Evolutionary conservation across 2,329 filamentous ascomycete genomes (phyloP).

Genomic region (Aspergillus fijiensis): DNA sequence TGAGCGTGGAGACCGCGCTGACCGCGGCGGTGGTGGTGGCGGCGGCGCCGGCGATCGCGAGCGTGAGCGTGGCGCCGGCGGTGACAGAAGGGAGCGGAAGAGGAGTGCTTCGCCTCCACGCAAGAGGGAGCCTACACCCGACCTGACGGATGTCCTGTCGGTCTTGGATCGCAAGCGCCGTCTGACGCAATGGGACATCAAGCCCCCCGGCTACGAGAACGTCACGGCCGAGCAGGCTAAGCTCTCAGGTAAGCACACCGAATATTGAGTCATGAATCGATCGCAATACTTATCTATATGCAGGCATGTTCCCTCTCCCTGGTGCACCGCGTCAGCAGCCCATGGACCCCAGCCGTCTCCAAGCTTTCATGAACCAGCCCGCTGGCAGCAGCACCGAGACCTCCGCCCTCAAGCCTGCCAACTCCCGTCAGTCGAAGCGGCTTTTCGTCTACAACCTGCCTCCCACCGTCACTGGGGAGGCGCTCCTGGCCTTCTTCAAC

Average conservation of each 20-base stretch:
- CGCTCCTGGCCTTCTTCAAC: constrained; percentile 84
- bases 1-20: constrained; percentile 42
- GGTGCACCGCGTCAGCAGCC: constrained; percentile 92
- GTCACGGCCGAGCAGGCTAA: constrained; percentile 98
- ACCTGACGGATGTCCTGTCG: constrained; percentile 81
- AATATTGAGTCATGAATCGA: neutral
- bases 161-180: constrained; percentile 84
- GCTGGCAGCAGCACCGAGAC: constrained; percentile 66
- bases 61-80: constrained; percentile 27
- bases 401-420: constrained; percentile 84
- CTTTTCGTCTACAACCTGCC: constrained; percentile 85
- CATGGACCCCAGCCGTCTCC: constrained; percentile 90
- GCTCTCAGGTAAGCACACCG: constrained; percentile 63
- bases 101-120: constrained; percentile 74
- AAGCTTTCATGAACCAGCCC: constrained; percentile 93
- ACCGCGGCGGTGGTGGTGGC: constrained; percentile 35
- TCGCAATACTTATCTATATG: constrained; percentile 2
- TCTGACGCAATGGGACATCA: constrained; percentile 99
- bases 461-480: constrained; percentile 69
- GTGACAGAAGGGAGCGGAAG: constrained; percentile 56
- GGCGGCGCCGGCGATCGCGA: constrained; percentile 48
- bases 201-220: constrained; percentile 95
- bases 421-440: constrained; percentile 90
- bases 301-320: constrained; percentile 94
- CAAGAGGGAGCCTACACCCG: constrained; percentile 92